These are phyloP conservation scores for Trichaptum fuscoviolaceum DNA, from an alignment of 768 basidiomycete genomes.

Conservation along the genomic window DNA sequence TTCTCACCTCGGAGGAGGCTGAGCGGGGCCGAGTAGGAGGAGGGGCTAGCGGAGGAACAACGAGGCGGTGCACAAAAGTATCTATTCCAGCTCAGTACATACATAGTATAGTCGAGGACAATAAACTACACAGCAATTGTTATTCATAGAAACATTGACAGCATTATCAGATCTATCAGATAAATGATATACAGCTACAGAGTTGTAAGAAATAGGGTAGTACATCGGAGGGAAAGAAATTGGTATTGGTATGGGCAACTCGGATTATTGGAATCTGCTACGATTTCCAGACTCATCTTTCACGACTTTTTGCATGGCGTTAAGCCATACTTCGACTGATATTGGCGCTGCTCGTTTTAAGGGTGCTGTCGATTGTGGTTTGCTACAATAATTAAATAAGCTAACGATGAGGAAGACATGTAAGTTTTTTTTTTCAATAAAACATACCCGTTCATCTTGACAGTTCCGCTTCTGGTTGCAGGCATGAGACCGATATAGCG, in stretches of 20 bases:
- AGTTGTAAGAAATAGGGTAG: background rate
- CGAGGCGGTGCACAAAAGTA: background rate
- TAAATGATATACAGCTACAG: background rate
- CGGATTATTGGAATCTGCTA: background rate
- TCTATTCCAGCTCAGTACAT: background rate
- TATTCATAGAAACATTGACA: background rate
- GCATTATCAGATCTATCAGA: background rate
- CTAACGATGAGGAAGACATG: background rate
- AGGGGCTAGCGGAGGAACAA: background rate
- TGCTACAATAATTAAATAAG: background rate
- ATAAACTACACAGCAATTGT: background rate
- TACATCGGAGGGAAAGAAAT: background rate
- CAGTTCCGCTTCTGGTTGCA: conserved; percentile 12
- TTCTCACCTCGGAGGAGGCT: background rate
- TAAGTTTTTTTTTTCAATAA: background rate
- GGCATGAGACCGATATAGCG: conserved; percentile 62
- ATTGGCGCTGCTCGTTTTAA: conserved; percentile 18
- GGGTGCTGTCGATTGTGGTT: conserved; percentile 1
- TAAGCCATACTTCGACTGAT: conserved; percentile 68
- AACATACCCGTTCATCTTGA: conserved; percentile 6
- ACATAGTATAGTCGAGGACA: background rate
- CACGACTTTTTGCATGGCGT: conserved; percentile 79
- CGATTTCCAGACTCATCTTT: conserved; percentile 35
- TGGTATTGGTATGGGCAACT: background rate
- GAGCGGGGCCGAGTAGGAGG: background rate